These are phyloP conservation scores for Pyrenopolyporus hunteri DNA, from an alignment of 495 filamentous ascomycete species.

Conservation along the genomic window DNA sequence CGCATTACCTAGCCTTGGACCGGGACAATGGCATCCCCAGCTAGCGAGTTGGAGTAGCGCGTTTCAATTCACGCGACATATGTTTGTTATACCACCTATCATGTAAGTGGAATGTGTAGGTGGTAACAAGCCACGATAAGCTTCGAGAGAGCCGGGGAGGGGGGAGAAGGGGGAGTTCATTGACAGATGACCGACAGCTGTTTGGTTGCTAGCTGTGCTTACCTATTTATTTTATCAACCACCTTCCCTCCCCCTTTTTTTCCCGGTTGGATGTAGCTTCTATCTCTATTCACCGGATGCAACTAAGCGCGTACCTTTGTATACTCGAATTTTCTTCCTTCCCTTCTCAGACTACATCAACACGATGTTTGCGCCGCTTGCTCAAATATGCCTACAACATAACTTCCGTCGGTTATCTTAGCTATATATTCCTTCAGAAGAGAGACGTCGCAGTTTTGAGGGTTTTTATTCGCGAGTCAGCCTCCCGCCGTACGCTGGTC, in stretches of 20 bases:
- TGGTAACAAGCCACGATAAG: constrained; percentile 10
- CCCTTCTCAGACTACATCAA: constrained; percentile 15
- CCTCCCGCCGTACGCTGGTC: constrained; percentile 1
- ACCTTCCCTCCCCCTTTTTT: constrained; percentile 18
- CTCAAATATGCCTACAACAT: too few relatives aligned
- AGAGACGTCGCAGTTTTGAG: background rate
- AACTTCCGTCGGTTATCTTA: too few relatives aligned
- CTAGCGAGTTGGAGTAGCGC: constrained; percentile 21
- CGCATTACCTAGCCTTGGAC: background rate
- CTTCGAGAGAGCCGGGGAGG: background rate
- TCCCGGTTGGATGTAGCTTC: too few relatives aligned
- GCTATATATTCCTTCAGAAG: background rate
- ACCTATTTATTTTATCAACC: background rate
- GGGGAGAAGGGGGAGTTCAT: background rate
- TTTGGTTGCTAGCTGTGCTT: background rate
- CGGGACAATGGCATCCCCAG: background rate
- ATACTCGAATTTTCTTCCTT: constrained; percentile 25
- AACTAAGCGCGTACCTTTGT: too few relatives aligned
- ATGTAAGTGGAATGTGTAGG: background rate
- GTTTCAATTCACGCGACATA: background rate
- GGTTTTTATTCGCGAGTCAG: background rate
- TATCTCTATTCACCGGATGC: constrained; percentile 14
- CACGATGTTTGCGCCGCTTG: too few relatives aligned
- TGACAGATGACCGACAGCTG: constrained; percentile 3
- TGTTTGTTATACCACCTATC: background rate